phyloP scores from a whole-genome alignment of 495 filamentous ascomycete species.

The Hypoxylon rickii region DNA sequence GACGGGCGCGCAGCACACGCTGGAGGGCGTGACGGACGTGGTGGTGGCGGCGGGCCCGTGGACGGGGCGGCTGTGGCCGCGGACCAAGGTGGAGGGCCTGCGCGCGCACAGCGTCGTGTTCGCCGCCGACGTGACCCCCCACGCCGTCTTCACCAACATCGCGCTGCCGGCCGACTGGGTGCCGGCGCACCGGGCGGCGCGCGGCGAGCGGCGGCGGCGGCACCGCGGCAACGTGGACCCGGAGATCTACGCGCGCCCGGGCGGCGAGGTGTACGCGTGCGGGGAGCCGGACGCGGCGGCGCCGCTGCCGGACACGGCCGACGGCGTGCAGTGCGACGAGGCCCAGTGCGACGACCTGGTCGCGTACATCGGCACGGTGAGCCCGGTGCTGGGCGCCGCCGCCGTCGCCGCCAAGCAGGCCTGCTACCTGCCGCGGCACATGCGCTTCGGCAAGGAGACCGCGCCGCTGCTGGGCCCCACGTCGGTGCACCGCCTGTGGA shows the following conservation, averaged over 20 bases:
- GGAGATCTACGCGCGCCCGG: conserved; percentile 91
- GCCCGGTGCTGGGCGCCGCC: conserved; percentile 74
- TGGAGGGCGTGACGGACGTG: conserved; percentile 77
- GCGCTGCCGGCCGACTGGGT: conserved; percentile 66
- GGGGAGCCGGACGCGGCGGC: conserved; percentile 80
- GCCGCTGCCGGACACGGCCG: conserved; percentile 76
- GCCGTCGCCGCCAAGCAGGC: conserved; percentile 83
- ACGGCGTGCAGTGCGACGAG: conserved; percentile 77
- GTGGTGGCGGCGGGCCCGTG: conserved; percentile 89
- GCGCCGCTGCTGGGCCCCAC: conserved; percentile 82
- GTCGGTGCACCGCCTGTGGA: conserved; percentile 72
- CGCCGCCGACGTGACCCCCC: conserved; percentile 75
- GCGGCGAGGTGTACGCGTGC: conserved; percentile 90
- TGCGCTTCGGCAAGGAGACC: conserved; percentile 58
- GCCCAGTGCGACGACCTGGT: conserved; percentile 85
- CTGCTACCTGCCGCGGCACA: conserved; percentile 85
- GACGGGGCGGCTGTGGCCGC: conserved; percentile 75
- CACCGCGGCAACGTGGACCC: conserved; percentile 71
- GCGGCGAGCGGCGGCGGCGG: conserved; percentile 56
- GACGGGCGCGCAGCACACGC: conserved; percentile 54
- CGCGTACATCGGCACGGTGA: conserved; percentile 77
- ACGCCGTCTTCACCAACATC: conserved; percentile 91
- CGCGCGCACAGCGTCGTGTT: conserved; percentile 93
- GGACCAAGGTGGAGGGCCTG: conserved; percentile 76
- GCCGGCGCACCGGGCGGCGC: conserved; percentile 46